phyloP scores from a whole-genome alignment of 2,329 filamentous ascomycete species.

The Trichoderma asperellum region DNA sequence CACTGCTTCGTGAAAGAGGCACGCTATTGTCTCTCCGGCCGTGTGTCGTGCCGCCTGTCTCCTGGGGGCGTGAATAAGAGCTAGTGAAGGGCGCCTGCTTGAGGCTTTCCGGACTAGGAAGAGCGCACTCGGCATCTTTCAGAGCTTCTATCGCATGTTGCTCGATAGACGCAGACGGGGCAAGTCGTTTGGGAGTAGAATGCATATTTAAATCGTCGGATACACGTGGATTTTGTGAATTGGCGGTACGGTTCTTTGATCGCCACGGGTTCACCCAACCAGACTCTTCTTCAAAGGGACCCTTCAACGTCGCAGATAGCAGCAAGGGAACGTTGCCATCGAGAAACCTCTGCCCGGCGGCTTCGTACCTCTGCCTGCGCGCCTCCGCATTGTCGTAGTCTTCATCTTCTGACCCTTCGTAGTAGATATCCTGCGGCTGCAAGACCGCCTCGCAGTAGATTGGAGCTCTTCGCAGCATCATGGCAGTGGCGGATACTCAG shows the following conservation, averaged over 20 bases:
- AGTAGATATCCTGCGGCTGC: slow-evolving; percentile 53
- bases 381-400: slow-evolving; percentile 52
- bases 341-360: slow-evolving; percentile 61
- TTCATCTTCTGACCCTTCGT: slow-evolving; percentile 61
- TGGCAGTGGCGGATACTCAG: slow-evolving; percentile 31
- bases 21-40: slow-evolving; percentile 38
- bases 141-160: neutral
- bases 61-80: slow-evolving; percentile 39
- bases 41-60: slow-evolving; percentile 40
- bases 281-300: slow-evolving; percentile 57
- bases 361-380: slow-evolving; percentile 60
- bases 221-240: neutral
- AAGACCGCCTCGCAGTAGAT: slow-evolving; percentile 54
- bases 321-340: slow-evolving; percentile 60
- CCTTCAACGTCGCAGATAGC: slow-evolving; percentile 62
- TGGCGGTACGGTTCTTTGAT: slow-evolving; percentile 36
- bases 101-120: slow-evolving; percentile 49
- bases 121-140: slow-evolving; percentile 41
- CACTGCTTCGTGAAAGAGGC: slow-evolving; percentile 16
- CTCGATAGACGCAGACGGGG: neutral
- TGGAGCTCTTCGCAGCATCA: slow-evolving; percentile 38
- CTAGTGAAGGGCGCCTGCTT: slow-evolving; percentile 40
- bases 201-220: neutral
- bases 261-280: slow-evolving; percentile 44
- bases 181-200: neutral